Base-by-base conservation (phyloP, 2,329 filamentous ascomycete species). In the Cladosporium austrohemisphaericum region DNA sequence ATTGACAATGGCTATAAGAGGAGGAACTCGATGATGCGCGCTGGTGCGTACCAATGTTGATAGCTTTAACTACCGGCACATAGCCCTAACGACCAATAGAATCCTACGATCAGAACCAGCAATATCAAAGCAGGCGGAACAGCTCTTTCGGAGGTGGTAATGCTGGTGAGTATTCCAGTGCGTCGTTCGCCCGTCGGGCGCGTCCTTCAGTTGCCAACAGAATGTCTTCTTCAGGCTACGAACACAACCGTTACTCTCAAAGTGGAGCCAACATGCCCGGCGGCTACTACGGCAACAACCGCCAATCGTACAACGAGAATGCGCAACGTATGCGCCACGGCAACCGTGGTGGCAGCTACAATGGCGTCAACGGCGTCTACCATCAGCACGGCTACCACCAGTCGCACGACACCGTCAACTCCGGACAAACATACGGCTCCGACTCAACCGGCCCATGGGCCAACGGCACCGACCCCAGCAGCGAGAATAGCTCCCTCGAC, bases 401-500 rank as follows among this genome's bases (percentile, higher is more conserved):
- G 56, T 93, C 88, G 1, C 88, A 92, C 68, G 90, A 95, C 66
- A 95, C 89, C 1, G 85, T 94, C 36, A 86, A 86, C 29, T 46
- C 43, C 10, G 43, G 43, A n/a, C 43, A 46, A n/a, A 89, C 87
- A 10, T 87, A 83, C 61, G 86, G 83, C 41, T 86, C 81, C 58
- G 81, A 84, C 55, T 82, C 74, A 47, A 74, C 75, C 46, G 90
- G 95, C 51, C 83, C 83, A 10, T 84, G 80, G 63, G 84, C 83
- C 49, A 91, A 93, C 67, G 84, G 85, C 56, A 95, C 89, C 52
- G 90, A 95, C 64, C 91, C 88, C 72, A 93, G 87, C 71, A 95
- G 90, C 64, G 87, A 95, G 64, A 95, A 95, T 71, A 94, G 88
- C 71, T 95, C 89, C 1, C 81, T 94, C 58, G 55, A 51, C 36